Base-by-base conservation (phyloP, 805 yeast genomes). In the Grigorovia jiainica region DNA sequence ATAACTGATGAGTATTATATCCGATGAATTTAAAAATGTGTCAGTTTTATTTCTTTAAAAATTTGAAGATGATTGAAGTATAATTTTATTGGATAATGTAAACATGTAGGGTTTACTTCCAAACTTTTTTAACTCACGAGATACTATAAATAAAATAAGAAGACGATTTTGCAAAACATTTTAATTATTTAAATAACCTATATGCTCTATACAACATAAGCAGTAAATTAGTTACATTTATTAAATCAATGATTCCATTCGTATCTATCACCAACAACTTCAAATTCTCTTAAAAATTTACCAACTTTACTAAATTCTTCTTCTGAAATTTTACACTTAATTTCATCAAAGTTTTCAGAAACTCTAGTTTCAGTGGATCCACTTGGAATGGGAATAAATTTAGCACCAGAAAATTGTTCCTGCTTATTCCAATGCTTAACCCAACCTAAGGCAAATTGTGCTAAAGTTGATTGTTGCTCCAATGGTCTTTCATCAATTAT, bases 341-440 rank as follows among this genome's bases (percentile, higher is more conserved):
- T 19, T 23, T 52, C 60, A 19, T 67, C 62, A 48, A 74, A 66
- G 63, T 86, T 87, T 55, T 76, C 82, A 38, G 70, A 67, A n/a
- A 82, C 76, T 57, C 85, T 78, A 9, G 60, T 66, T 3, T 64
- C 58, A 31, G 79, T 73, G 6, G 87, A 72, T 3, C 85, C 79
- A 41, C 89, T 80, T 17, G 96, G 95, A 57, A 87, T 82, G 27
- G 95, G 94, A 36, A 87, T 55, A 35, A 85, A 69, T 44, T 64
- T 67, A 20, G 87, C 74, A 15, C 51, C 49, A 7, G 51, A 34
- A 41, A 66, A 70, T 40, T 66, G 64, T 8, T 47, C 24, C 33
- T 63, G 62, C 18, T 45, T 21, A 44, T 66, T 65, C 43, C 63
- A 61, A 40, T 73, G 69, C 42, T 71, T 63, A 43, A 78, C 62